These are phyloP conservation scores for Trametes polyzona DNA, from an alignment of 1,284 basidiomycete genomes.

Conservation along the genomic window DNA sequence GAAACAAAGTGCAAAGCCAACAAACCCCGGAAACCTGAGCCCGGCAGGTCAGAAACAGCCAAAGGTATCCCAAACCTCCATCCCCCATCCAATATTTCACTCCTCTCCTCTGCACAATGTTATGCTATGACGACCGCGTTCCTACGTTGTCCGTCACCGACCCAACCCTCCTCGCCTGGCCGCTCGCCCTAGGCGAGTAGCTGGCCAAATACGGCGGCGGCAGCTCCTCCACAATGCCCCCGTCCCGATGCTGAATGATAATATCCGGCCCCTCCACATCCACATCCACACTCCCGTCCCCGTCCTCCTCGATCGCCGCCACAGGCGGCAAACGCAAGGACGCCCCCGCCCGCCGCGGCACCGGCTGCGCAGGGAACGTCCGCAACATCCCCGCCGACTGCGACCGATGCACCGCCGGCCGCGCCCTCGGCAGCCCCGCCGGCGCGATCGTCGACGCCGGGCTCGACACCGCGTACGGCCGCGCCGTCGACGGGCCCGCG, in stretches of 20 bases:
- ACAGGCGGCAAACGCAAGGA: slow-evolving; percentile 23
- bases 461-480: no score
- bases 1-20: slow-evolving; percentile 3
- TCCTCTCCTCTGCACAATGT: background rate
- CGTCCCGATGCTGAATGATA: slow-evolving; percentile 39
- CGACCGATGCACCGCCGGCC: slow-evolving; percentile 14
- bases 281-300: no score
- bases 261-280: slow-evolving; percentile 32
- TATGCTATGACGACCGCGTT: background rate
- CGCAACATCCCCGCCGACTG: slow-evolving; percentile 13
- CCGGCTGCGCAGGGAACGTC: slow-evolving; percentile 17
- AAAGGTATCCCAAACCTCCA: background rate
- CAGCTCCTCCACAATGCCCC: slow-evolving; percentile 37
- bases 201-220: slow-evolving; percentile 37
- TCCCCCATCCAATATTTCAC: background rate
- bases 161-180: background rate
- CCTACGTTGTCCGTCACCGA: background rate
- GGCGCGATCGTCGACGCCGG: background rate
- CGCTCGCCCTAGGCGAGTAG: background rate
- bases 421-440: background rate
- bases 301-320: slow-evolving; percentile 23
- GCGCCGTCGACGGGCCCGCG: slow-evolving; percentile 7
- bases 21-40: slow-evolving; percentile 13
- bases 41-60: slow-evolving; percentile 17
- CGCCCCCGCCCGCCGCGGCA: slow-evolving; percentile 20